Evolutionary conservation across 306 rosid species (phyloP).

Genomic region (Castanea sativa): DNA sequence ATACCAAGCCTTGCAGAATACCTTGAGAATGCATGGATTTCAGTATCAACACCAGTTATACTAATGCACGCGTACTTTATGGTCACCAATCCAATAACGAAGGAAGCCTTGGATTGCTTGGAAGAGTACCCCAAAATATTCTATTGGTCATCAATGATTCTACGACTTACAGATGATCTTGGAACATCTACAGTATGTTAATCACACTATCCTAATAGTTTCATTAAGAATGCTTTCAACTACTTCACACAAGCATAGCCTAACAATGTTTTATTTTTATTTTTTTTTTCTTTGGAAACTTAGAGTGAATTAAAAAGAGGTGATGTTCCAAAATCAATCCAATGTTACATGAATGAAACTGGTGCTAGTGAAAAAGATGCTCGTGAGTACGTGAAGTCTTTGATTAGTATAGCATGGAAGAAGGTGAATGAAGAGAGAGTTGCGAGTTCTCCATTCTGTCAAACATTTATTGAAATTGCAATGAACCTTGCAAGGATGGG

Average conservation of each 20-base stretch:
- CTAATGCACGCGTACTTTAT: background rate
- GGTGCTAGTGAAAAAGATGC: slow-evolving; percentile 14
- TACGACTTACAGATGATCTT: slow-evolving; percentile 22
- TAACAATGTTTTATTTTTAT: too few relatives aligned
- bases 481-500: too few relatives aligned
- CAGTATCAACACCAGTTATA: background rate
- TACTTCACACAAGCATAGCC: too few relatives aligned
- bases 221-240: background rate
- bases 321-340: too few relatives aligned
- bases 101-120: background rate
- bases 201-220: background rate
- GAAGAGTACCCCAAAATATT: background rate
- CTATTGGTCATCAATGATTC: background rate
- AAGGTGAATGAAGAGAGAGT: slow-evolving; percentile 1
- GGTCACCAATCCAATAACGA: background rate
- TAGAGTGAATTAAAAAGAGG: too few relatives aligned
- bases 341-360: too few relatives aligned
- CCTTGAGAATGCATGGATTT: slow-evolving; percentile 12
- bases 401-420: slow-evolving; percentile 15
- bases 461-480: too few relatives aligned
- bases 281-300: too few relatives aligned
- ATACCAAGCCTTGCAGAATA: slow-evolving; percentile 9
- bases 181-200: background rate
- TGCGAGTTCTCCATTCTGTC: too few relatives aligned
- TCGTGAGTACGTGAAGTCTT: background rate